These are phyloP conservation scores for Herpetomonas tarakana DNA, from an alignment of 208 protist genomes.

Conservation along the genomic window DNA sequence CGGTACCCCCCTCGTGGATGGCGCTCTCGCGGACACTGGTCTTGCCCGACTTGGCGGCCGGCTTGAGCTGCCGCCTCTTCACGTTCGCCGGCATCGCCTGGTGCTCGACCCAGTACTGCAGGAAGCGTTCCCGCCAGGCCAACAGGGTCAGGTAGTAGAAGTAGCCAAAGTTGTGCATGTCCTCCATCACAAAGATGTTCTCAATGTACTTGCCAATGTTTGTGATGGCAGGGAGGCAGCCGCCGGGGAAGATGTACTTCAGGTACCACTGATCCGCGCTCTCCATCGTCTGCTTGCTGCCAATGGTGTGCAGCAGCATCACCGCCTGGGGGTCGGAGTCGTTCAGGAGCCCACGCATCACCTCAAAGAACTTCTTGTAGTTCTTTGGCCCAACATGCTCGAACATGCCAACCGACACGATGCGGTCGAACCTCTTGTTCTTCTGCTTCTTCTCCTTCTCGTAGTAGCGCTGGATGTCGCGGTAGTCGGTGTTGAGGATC, in stretches of 20 bases:
- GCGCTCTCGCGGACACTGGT: not conserved
- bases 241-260: constrained; percentile 84
- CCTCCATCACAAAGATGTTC: constrained; percentile 52
- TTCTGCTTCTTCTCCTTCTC: not conserved
- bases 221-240: constrained; percentile 40
- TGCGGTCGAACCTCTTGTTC: constrained; percentile 55
- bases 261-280: constrained; percentile 74
- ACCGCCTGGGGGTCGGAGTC: constrained; percentile 54
- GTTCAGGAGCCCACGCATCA: constrained; percentile 49
- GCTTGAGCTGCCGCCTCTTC: not conserved
- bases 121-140: constrained; percentile 49
- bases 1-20: not conserved
- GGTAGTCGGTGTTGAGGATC: constrained; percentile 70
- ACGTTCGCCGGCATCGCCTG: not conserved
- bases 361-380: constrained; percentile 66
- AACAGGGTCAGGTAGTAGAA: constrained; percentile 53
- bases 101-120: constrained; percentile 26
- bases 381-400: constrained; percentile 84
- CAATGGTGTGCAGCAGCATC: constrained; percentile 73
- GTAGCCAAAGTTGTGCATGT: constrained; percentile 62
- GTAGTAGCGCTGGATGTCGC: constrained; percentile 34
- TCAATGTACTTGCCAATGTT: constrained; percentile 43
- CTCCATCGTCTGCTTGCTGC: constrained; percentile 54
- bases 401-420: constrained; percentile 84
- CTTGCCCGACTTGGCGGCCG: not conserved